Evolutionary conservation across 164 flowering plant species (phyloP).

Genomic region (Vitis amurensis): DNA sequence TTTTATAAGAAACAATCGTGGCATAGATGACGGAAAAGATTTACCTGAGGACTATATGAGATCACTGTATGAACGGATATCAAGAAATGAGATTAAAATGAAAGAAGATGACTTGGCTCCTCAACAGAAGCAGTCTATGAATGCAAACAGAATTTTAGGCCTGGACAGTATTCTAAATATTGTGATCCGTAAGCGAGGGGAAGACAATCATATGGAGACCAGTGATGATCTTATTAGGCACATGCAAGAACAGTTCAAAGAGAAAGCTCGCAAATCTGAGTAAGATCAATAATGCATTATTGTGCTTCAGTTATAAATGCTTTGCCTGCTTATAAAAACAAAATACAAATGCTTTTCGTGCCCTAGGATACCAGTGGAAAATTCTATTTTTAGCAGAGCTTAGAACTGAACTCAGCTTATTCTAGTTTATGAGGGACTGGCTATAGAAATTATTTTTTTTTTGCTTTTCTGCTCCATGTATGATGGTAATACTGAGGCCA

Average conservation of each 20-base stretch:
- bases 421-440: too few species aligned
- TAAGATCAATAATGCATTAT: constrained; percentile 37
- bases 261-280: constrained; percentile 99
- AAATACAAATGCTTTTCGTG: not conserved
- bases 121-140: constrained; percentile 77
- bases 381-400: not conserved
- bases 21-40: constrained; percentile 99
- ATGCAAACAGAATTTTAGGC: constrained; percentile 77
- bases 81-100: constrained; percentile 95
- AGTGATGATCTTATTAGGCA: constrained; percentile 93
- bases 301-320: not conserved
- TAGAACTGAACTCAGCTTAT: not conserved
- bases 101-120: constrained; percentile 78
- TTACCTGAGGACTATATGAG: constrained; percentile 89
- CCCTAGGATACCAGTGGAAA: not conserved
- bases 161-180: constrained; percentile 91
- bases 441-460: too few species aligned
- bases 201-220: constrained; percentile 75
- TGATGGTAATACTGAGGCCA: too few species aligned
- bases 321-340: too few species aligned
- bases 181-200: constrained; percentile 87
- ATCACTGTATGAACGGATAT: constrained; percentile 86
- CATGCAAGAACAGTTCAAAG: constrained; percentile 98
- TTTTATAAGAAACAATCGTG: constrained; percentile 96
- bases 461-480: too few species aligned